Base-by-base conservation (phyloP, 106 monocot species). In the Ottelia alismoides region DNA sequence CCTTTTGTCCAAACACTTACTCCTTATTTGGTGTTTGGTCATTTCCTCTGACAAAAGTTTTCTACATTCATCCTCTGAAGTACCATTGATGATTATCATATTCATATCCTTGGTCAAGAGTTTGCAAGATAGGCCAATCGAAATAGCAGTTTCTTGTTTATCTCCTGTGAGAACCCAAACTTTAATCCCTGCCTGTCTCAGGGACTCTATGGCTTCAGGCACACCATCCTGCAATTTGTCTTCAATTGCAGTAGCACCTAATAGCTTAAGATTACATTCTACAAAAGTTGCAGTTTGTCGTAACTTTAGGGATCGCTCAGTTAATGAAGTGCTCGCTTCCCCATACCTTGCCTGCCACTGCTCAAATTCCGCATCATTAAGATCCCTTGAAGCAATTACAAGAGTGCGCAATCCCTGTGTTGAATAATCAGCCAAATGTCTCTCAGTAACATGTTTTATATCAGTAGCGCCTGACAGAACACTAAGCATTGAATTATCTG, bases 161-260 rank as follows among this genome's bases (percentile, higher is more conserved):
- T 96, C 94, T 56, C 94, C 94, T 11, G 94, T 96, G 22, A 96
- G 78, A 60, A 96, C 84, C 94, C 94, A 96, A 47, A 96, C 84
- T 58, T 96, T 96, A 23, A 96, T 96, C 53, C 94, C 94, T 50
- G 94, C 94, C 74, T 96, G 94, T 24, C 88, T 55, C 53, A 96
- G 76, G 31, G 88, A 81, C 67, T 96, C 94, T 74, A 96, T 96
- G 28, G 94, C 70, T 64, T 96, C 94, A 70, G 94, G 94, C 30
- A 96, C 94, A 50, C 88, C 94, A 32, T 96, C 94, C 63, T 96
- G 94, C 60, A 96, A 72, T 68, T 96, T 96, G 62, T 96, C 94
- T 69, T 96, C 94, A 51, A 96, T 82, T 27, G 56, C 94, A 71
- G 94, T 96, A 56, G 94, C 94, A 18, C 94, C 94, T 40, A 96